Evolutionary conservation across 2,329 filamentous ascomycete genomes (phyloP), one percentile per base, ranked within the genome.

Genomic region (Colletotrichum neosansevieriae): DNA sequence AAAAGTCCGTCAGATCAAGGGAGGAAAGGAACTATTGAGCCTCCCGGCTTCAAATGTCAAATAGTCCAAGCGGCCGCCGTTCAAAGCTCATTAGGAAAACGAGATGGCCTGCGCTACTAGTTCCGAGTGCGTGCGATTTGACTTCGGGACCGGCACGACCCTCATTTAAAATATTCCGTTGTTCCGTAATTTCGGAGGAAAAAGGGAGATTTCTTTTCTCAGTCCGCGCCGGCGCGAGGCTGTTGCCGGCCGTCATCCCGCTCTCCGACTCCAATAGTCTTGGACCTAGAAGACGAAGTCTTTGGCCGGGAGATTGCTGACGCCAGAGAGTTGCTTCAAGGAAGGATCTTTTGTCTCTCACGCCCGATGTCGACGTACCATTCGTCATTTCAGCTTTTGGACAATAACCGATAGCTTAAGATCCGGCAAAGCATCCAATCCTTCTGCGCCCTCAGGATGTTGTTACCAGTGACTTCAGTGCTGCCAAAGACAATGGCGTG

Each of bases 221-320:
- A 45, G 36, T 32, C 59, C 61, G 45, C 45, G 17, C 44, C 58
- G 45, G 38, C 53, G 45, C 45, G 38, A 58, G 60, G 53, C 60
- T 64, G 51, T 53, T 64, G 60, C 51, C 64, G 64, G 59, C 47
- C 64, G 36, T 58, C 17, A 15, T 42, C 32, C 21, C 34, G 45
- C 19, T 45, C 12, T 3, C 34, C 58, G 10, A 24, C 15, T 32
- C 34, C 64, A 56, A 68, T 68, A 64, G 45, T 44, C 32, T 54
- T 44, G n/a, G 38, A 12, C 7, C 36, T 24, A 53, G 29, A 53
- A 15, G 49, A 36, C 21, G 21, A 11, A 53, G 10, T 32, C 10
- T 10, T n/a, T n/a, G 12, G 29, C 10, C 10, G 17, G 10, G 29
- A 36, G 10, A 13, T 53, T 53, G 17, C 24, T 53, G 49, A 24